phyloP scores from a whole-genome alignment of 2,329 filamentous ascomycete species.

The Fusarium multiceps region DNA sequence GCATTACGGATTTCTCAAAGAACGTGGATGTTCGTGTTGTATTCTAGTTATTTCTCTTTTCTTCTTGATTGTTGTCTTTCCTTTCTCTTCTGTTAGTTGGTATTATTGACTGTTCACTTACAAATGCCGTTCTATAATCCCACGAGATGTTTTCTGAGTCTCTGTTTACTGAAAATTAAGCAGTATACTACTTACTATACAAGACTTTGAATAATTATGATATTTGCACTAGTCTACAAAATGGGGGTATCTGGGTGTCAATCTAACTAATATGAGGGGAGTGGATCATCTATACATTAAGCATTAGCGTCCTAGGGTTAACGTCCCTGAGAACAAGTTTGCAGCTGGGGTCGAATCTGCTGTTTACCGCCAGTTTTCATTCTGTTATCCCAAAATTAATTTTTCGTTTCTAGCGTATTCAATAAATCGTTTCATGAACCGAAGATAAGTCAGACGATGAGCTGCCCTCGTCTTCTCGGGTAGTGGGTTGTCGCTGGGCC shows the following conservation, averaged over 20 bases:
- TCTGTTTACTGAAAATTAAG: neutral
- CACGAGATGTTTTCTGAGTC: neutral
- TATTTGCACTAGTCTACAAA: neutral
- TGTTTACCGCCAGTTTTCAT: too few species aligned
- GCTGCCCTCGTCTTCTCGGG: too few species aligned
- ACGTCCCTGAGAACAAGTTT: too few species aligned
- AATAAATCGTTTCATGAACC: too few species aligned
- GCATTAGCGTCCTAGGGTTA: neutral
- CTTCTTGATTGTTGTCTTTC: neutral
- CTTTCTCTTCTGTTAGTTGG: neutral
- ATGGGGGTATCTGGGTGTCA: neutral
- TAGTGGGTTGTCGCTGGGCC: neutral
- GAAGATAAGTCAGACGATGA: too few species aligned
- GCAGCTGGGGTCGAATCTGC: too few species aligned
- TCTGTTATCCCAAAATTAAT: too few species aligned
- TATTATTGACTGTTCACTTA: neutral
- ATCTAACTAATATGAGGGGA: neutral
- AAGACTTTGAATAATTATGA: neutral
- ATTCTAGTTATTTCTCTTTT: neutral
- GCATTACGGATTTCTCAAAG: conserved; percentile 19
- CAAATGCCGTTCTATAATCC: neutral
- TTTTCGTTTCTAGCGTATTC: too few species aligned
- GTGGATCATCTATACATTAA: neutral
- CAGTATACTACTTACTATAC: neutral
- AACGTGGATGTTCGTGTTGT: neutral